Conservation (phyloP, 257 asterid genomes). For the Plantago elongata region DNA sequence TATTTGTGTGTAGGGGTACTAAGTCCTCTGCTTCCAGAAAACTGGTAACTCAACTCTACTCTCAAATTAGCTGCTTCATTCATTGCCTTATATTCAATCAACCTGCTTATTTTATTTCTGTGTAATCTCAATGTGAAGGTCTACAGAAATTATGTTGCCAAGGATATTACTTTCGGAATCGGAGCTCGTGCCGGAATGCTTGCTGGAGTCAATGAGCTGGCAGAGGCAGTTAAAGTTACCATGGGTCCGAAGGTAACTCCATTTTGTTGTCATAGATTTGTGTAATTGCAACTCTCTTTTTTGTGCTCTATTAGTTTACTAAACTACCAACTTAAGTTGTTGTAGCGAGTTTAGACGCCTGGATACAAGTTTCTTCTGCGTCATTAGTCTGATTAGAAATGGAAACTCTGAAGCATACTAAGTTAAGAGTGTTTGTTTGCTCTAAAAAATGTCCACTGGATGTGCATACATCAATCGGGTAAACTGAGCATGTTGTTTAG, state of each 20-base stretch:
- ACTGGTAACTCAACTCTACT: slow-evolving; percentile 30
- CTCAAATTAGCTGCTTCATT: neutral
- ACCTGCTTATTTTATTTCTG: slow-evolving; percentile 2
- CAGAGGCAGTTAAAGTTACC: slow-evolving; percentile 92
- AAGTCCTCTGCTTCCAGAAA: slow-evolving; percentile 65
- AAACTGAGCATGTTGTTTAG: no score
- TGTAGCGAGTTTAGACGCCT: no score
- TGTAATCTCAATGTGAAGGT: slow-evolving; percentile 36
- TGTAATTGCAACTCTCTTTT: no score
- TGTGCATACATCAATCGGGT: no score
- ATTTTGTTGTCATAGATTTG: neutral
- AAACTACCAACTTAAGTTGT: no score
- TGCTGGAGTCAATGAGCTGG: slow-evolving; percentile 82
- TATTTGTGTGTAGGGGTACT: slow-evolving; percentile 15
- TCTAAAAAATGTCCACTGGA: no score
- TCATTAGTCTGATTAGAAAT: no score
- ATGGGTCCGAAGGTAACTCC: slow-evolving; percentile 88
- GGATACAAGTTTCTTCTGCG: no score
- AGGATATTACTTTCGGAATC: slow-evolving; percentile 67
- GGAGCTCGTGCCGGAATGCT: slow-evolving; percentile 81
- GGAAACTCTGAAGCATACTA: no score
- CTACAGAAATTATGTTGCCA: slow-evolving; percentile 73
- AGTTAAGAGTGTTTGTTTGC: no score
- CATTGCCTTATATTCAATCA: neutral
- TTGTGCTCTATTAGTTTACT: no score